A percentile compares a stretch with the other conserved stretches of the same genome.
Evolutionary conservation across 768 basidiomycete genomes (phyloP).

Genomic region (Coprinopsis marcescibilis): DNA sequence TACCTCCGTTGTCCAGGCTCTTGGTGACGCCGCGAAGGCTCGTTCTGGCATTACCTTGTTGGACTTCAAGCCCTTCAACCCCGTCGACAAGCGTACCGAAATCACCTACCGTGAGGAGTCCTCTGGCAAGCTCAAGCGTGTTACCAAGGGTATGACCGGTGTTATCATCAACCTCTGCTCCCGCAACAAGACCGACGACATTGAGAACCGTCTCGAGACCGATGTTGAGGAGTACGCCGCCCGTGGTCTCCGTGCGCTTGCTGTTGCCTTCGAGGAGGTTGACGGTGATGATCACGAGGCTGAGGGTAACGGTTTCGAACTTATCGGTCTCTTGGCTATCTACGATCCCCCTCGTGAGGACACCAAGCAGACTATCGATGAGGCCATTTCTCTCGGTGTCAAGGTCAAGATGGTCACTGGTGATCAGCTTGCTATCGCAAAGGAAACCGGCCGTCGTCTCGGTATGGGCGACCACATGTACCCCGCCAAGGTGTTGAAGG

Average conservation of each 20-base stretch:
- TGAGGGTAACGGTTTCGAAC: slow-evolving; percentile 94
- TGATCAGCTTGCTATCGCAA: slow-evolving; percentile 98
- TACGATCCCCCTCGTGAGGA: slow-evolving; percentile 97
- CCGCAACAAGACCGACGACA: slow-evolving; percentile 90
- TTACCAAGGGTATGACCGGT: slow-evolving; percentile 99
- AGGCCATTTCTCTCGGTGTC: slow-evolving; percentile 92
- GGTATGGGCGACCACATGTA: slow-evolving; percentile 99
- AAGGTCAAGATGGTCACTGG: slow-evolving; percentile 99
- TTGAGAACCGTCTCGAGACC: slow-evolving; percentile 85
- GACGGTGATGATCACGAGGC: slow-evolving; percentile 76
- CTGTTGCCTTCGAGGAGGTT: slow-evolving; percentile 92
- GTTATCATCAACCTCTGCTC: slow-evolving; percentile 96
- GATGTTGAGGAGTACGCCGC: slow-evolving; percentile 95
- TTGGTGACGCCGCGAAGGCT: slow-evolving; percentile 65
- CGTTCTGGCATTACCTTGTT: slow-evolving; percentile 91
- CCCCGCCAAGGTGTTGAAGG: slow-evolving; percentile 95
- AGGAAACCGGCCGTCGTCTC: slow-evolving; percentile 98
- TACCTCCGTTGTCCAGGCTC: slow-evolving; percentile 73
- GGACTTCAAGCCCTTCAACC: slow-evolving; percentile 99
- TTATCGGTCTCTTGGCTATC: slow-evolving; percentile 95
- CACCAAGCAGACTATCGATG: slow-evolving; percentile 98
- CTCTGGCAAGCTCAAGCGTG: slow-evolving; percentile 91
- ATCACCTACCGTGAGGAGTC: slow-evolving; percentile 95
- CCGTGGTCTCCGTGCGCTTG: slow-evolving; percentile 96
- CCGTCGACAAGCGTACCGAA: slow-evolving; percentile 98